Evolutionary conservation across 2,329 filamentous ascomycete genomes (phyloP), one percentile per base, ranked within the genome.

Genomic region (Arthroderma uncinatum): DNA sequence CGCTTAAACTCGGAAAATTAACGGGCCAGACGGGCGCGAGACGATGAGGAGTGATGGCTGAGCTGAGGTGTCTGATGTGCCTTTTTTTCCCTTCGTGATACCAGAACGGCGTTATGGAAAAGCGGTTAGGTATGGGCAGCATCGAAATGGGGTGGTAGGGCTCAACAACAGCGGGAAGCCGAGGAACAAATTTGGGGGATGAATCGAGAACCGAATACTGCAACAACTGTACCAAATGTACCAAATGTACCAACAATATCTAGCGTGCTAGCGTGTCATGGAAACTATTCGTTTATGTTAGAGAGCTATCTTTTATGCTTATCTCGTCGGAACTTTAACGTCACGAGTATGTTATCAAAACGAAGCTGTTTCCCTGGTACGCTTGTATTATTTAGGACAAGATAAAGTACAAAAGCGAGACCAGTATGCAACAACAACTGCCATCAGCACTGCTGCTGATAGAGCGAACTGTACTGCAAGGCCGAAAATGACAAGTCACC

Each of bases 301-400:
- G 7, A 7, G 28, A 30, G 28, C 28, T 30, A 30, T 30, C 28
- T 30, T 30, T 7, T 30, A 30, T 30, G 28, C n/a, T n/a, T n/a
- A n/a, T n/a, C n/a, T n/a, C n/a, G n/a, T n/a, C n/a, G n/a, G n/a
- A n/a, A n/a, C n/a, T n/a, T n/a, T n/a, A n/a, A n/a, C n/a, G n/a
- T 30, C 7, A 30, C 9, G 34, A 37, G 14, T 37, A 10, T 30
- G 44, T 10, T n/a, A 50, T 33, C 12, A 9, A 33, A 16, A 33
- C 5, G 25, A 30, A 50, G n/a, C 25, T 8, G n/a, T 16, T 47
- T 33, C 23, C 19, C 47, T 14, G 23, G 47, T n/a, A 50, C 28
- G 47, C 28, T 50, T 50, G 47, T 50, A 50, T 34, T 50, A 50
- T 50, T 50, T 30, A 34, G 14, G 33, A 33, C 16, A 33, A 50